phyloP scores from a whole-genome alignment of 305 asterid genomes.

The Andrographis paniculata region DNA sequence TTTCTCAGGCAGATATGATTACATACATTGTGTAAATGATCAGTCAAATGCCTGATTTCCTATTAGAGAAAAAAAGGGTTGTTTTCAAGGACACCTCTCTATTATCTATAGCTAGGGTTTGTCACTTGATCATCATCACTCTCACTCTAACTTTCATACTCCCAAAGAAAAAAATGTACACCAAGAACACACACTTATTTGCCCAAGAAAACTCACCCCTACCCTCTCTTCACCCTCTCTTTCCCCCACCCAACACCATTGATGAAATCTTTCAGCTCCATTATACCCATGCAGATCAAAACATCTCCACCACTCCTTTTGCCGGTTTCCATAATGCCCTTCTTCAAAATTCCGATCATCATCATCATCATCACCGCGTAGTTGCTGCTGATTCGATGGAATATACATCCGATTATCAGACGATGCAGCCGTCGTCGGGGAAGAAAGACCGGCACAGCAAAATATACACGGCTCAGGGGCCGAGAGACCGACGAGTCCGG shows the following conservation, averaged over 20 bases:
- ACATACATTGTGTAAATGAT: too few species aligned
- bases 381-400: conserved; percentile 14
- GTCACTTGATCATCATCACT: too few species aligned
- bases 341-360: conserved; percentile 16
- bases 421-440: conserved; percentile 16
- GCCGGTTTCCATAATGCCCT: conserved; percentile 15
- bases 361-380: not conserved
- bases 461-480: conserved; percentile 66
- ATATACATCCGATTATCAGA: not conserved
- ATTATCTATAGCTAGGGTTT: too few species aligned
- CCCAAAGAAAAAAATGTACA: too few species aligned
- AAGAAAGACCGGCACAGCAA: conserved; percentile 73
- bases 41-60: too few species aligned
- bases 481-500: conserved; percentile 67
- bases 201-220: too few species aligned
- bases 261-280: conserved; percentile 28
- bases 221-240: conserved; percentile 13
- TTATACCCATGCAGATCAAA: conserved; percentile 25
- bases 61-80: too few species aligned
- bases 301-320: conserved; percentile 21
- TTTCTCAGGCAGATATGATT: too few species aligned
- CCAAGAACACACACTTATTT: too few species aligned
- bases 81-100: too few species aligned
- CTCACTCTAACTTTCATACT: too few species aligned
- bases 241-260: conserved; percentile 20